These are phyloP conservation scores for Candida gorgasii DNA, from an alignment of 805 yeast species.

Conservation along the genomic window DNA sequence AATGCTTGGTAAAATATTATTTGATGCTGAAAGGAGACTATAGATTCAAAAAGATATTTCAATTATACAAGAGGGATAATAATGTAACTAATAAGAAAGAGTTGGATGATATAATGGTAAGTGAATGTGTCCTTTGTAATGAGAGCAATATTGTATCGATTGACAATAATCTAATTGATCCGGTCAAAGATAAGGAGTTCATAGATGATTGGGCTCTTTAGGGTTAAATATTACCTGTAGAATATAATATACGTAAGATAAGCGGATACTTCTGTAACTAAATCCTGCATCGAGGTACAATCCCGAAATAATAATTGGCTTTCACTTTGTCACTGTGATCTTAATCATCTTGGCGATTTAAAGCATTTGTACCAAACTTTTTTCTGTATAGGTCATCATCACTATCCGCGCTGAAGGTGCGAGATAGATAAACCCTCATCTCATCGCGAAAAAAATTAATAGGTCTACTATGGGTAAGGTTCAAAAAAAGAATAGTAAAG, in stretches of 20 bases:
- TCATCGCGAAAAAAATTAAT: constrained; percentile 13
- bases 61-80: constrained; percentile 49
- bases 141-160: constrained; percentile 68
- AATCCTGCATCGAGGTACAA: too few relatives aligned
- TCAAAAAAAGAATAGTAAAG: constrained; percentile 94
- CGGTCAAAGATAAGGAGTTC: constrained; percentile 25
- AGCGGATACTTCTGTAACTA: not conserved
- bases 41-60: constrained; percentile 61
- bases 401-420: too few relatives aligned
- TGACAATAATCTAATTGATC: constrained; percentile 59
- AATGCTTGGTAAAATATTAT: constrained; percentile 71
- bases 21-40: constrained; percentile 63
- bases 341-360: too few relatives aligned
- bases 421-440: constrained; percentile 6
- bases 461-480: constrained; percentile 77
- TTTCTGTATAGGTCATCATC: too few relatives aligned
- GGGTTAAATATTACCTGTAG: not conserved
- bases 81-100: constrained; percentile 43
- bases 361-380: too few relatives aligned
- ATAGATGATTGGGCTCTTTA: constrained; percentile 2
- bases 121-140: constrained; percentile 76
- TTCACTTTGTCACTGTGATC: too few relatives aligned
- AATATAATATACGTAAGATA: not conserved
- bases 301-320: too few relatives aligned
- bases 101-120: constrained; percentile 58